phyloP scores from a whole-genome alignment of 2,329 filamentous ascomycete genomes.

The Venturiaceae sp. region DNA sequence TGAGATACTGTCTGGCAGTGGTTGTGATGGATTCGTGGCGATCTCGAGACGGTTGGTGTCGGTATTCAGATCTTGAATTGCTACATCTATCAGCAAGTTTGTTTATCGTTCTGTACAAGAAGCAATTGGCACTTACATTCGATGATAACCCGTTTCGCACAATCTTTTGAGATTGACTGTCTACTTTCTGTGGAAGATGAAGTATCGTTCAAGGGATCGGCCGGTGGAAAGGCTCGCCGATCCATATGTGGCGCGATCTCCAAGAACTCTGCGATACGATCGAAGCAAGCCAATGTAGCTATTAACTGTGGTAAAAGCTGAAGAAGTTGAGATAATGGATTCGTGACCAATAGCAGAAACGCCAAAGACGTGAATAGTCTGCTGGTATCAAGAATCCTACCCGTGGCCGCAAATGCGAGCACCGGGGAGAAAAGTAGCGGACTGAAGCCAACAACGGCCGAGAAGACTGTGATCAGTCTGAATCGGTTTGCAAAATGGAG shows the following conservation, averaged over 20 bases:
- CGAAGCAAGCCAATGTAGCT: neutral
- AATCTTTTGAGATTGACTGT: no score
- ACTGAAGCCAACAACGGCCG: neutral
- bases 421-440: neutral
- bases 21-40: no score
- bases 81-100: neutral
- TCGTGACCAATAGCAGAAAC: neutral
- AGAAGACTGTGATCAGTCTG: neutral
- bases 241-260: neutral
- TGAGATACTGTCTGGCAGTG: no score
- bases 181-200: no score
- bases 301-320: neutral
- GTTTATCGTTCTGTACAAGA: neutral
- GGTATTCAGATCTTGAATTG: conserved; percentile 12
- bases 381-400: neutral
- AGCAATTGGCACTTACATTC: no score
- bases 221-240: no score
- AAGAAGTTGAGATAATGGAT: neutral
- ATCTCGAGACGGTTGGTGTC: no score
- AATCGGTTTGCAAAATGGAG: conserved; percentile 11
- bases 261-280: neutral
- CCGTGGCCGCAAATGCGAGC: neutral
- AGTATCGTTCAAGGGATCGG: no score
- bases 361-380: neutral
- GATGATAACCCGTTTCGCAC: no score